phyloP scores from a whole-genome alignment of 352 stramenopile species.

The Peronospora destructor region DNA sequence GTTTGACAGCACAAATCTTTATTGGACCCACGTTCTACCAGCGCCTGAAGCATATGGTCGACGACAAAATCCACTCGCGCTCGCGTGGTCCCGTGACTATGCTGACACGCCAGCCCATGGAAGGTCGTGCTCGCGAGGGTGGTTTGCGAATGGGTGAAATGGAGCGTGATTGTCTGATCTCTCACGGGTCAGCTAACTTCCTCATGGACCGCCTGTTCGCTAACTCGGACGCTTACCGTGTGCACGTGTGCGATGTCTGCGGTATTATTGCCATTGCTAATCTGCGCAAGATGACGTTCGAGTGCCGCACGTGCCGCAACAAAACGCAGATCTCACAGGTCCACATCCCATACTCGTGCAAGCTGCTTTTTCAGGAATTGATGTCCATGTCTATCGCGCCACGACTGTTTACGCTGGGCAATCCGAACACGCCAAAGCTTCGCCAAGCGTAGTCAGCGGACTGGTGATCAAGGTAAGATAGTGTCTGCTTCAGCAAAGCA shows the following conservation, averaged over 20 bases:
- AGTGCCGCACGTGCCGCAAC: constrained; percentile 93
- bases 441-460: constrained; percentile 22
- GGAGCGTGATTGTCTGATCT: constrained; percentile 99
- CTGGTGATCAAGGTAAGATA: background rate
- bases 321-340: constrained; percentile 93
- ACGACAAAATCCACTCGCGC: constrained; percentile 99
- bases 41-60: constrained; percentile 99
- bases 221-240: constrained; percentile 98
- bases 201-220: constrained; percentile 99
- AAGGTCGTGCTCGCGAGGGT: constrained; percentile 96
- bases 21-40: constrained; percentile 99
- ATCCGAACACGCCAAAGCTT: constrained; percentile 59
- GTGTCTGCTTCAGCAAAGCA: background rate
- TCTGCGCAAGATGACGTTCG: constrained; percentile 98
- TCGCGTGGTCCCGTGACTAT: constrained; percentile 93
- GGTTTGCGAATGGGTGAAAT: constrained; percentile 99
- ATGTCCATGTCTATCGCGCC: constrained; percentile 99
- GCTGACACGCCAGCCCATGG: constrained; percentile 98
- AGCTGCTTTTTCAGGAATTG: constrained; percentile 99
- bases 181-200: constrained; percentile 98
- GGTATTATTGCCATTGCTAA: constrained; percentile 99
- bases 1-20: constrained; percentile 95
- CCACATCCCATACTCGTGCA: constrained; percentile 99
- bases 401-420: constrained; percentile 92
- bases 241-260: constrained; percentile 98